These are phyloP conservation scores for Mucor saturninus DNA, from an alignment of 371 early-diverging fungal genomes.

Conservation along the genomic window DNA sequence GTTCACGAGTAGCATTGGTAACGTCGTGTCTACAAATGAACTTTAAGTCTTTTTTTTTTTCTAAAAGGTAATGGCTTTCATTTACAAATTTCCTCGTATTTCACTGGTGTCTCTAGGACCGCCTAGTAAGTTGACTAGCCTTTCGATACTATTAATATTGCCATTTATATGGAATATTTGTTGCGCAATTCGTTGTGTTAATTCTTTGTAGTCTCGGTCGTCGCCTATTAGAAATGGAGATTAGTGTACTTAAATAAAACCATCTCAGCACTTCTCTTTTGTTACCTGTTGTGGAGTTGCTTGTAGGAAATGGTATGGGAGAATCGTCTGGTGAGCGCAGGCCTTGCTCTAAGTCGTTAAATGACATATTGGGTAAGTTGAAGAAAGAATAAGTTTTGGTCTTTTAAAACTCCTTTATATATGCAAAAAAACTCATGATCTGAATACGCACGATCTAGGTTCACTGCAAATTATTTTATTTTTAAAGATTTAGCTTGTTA, in stretches of 20 bases:
- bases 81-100: slow-evolving; percentile 75
- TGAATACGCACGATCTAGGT: too few relatives aligned
- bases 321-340: slow-evolving; percentile 25
- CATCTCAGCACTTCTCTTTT: too few relatives aligned
- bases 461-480: background rate
- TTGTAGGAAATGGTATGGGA: background rate
- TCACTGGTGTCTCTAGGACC: slow-evolving; percentile 78
- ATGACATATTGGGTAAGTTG: slow-evolving; percentile 45
- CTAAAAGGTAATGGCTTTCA: background rate
- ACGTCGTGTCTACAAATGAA: slow-evolving; percentile 66
- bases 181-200: slow-evolving; percentile 67
- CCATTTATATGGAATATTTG: slow-evolving; percentile 77
- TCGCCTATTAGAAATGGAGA: slow-evolving; percentile 36
- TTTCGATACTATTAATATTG: slow-evolving; percentile 83
- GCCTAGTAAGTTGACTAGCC: slow-evolving; percentile 77
- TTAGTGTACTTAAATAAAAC: background rate
- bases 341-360: slow-evolving; percentile 62
- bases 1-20: slow-evolving; percentile 80
- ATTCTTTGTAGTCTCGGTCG: slow-evolving; percentile 54
- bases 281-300: background rate
- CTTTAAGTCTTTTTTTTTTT: background rate
- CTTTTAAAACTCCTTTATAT: background rate
- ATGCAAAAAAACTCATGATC: too few relatives aligned
- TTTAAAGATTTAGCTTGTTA: slow-evolving; percentile 58
- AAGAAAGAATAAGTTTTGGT: slow-evolving; percentile 4